Base-by-base conservation (phyloP, 2,329 filamentous ascomycete species). In the Coniochaeta ligniaria region DNA sequence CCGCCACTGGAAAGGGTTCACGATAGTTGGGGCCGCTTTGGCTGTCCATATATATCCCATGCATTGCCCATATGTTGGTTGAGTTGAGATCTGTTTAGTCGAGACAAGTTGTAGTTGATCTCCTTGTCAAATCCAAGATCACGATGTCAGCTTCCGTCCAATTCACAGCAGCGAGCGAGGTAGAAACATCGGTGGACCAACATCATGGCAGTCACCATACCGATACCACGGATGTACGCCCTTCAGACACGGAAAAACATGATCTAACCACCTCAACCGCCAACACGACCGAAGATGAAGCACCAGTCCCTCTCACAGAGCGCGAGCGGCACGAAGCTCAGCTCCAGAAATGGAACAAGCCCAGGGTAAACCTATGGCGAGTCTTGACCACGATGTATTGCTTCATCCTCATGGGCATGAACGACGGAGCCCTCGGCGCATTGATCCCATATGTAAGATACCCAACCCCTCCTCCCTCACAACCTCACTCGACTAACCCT, bases 361-460 rank as follows among this genome's bases (percentile, higher is more conserved):
- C 87, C 0, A 71, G 74, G 9, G 75, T 77, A 47, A 90, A 88
- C 68, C 73, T 83, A 5, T 85, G 76, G 65, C 81, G 86, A 43
- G 83, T 84, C 54, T 71, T 83, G 38, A 78, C 83, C 0, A 81
- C 84, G 3, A 84, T 87, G 66, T 84, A 82, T 72, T 80, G 81
- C 6, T 85, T 91, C 64, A 74, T 86, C 22, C 76, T 89, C 35
- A 83, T 89, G 76, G 88, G 88, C 7, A 81, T 87, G 74, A 89
- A 88, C 66, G 88, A 91, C 73, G 87, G 82, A 11, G 83, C 83
- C 36, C 9, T 58, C 5, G 56, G 56, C 38, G 60, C 60, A 12
- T 41, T 61, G 20, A 55, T 61, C 28, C 60, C 60, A 31, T 61
- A 61, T 26, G 59, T 60, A 60, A 16, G 59, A n/a, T 36, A 5